Evolutionary conservation across 306 rosid species (phyloP).

Genomic region (Hippophae tibetana): DNA sequence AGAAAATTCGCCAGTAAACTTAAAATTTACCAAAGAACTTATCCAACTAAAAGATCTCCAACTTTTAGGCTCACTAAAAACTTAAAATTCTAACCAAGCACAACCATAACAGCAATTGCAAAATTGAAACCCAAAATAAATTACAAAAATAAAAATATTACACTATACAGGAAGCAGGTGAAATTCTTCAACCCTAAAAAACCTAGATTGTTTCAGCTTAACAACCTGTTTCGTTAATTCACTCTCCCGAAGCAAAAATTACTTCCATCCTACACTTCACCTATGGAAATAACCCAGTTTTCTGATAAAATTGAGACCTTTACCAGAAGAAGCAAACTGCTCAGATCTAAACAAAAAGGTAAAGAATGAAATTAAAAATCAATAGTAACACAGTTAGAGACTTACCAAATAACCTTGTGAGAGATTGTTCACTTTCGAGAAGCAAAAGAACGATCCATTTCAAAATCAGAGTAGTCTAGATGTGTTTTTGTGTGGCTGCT

Average conservation of each 20-base stretch:
- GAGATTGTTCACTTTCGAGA: constrained; percentile 6
- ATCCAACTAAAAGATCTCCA: constrained; percentile 17
- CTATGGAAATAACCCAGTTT: too few relatives aligned
- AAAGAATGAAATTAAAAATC: neutral
- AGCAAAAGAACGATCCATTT: constrained; percentile 23
- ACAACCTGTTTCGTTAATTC: too few relatives aligned
- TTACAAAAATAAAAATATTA: neutral
- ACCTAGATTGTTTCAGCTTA: too few relatives aligned
- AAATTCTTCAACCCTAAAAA: neutral
- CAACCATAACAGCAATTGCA: neutral
- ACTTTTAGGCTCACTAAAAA: constrained; percentile 12
- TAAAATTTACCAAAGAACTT: constrained; percentile 4
- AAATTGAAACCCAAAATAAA: neutral
- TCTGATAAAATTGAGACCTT: too few relatives aligned
- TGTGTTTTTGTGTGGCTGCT: constrained; percentile 19
- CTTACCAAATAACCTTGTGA: constrained; percentile 10
- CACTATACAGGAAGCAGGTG: neutral
- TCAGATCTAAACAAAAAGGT: constrained; percentile 21
- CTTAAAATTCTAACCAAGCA: constrained; percentile 18
- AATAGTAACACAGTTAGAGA: neutral
- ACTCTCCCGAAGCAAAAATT: too few relatives aligned
- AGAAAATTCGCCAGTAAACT: constrained; percentile 15
- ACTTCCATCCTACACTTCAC: too few relatives aligned
- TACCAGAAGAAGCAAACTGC: constrained; percentile 1
- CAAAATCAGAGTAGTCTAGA: neutral